Evolutionary conservation across 2,329 filamentous ascomycete species (phyloP).

Genomic region (Aureobasidium sp.): DNA sequence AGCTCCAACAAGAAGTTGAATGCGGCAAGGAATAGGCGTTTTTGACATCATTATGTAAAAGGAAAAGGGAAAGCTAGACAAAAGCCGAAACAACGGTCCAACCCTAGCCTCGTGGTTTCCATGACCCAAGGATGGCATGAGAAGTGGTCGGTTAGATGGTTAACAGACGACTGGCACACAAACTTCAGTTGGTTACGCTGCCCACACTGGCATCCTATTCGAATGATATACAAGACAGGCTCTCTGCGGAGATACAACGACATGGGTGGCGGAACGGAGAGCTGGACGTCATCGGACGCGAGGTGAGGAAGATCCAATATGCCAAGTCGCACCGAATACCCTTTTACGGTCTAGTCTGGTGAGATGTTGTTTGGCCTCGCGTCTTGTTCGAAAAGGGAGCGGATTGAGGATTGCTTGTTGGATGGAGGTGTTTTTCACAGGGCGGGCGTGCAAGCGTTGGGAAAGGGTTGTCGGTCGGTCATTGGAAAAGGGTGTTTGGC

Average conservation of each 20-base stretch:
- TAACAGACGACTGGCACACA: not conserved
- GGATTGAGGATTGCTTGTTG: not conserved
- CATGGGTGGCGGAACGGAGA: not conserved
- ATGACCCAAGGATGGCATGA: not conserved
- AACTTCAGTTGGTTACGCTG: not conserved
- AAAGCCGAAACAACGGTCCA: not conserved
- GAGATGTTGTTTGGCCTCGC: no score
- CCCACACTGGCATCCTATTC: not conserved
- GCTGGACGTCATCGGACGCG: not conserved
- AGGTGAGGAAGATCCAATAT: not conserved
- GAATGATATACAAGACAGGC: not conserved
- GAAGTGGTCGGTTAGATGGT: not conserved
- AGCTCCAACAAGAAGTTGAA: conserved; percentile 2
- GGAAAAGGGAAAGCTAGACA: not conserved
- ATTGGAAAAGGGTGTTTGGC: not conserved
- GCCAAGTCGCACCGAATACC: conserved; percentile 9
- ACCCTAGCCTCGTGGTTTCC: not conserved
- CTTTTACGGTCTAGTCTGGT: not conserved
- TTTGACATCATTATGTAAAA: conserved; percentile 14
- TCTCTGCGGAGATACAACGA: not conserved
- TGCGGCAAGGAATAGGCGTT: conserved; percentile 8
- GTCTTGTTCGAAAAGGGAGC: not conserved
- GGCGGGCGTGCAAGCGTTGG: not conserved
- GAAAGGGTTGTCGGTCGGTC: not conserved
- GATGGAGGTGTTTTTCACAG: not conserved